These are phyloP conservation scores for Clathrus columnatus DNA, from an alignment of 768 basidiomycete species.

Conservation along the genomic window DNA sequence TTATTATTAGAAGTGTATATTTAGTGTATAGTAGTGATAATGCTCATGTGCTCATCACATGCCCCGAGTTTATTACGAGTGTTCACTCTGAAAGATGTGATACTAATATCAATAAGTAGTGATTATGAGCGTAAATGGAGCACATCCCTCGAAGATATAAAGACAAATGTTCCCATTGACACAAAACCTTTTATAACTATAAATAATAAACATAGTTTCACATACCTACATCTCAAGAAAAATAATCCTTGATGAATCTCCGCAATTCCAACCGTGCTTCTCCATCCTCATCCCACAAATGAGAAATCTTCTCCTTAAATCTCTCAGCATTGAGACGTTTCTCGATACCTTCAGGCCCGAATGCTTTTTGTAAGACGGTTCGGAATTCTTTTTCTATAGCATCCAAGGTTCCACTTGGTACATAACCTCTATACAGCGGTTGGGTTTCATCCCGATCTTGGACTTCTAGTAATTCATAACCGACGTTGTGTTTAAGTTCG, in stretches of 20 bases:
- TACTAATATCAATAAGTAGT: no score
- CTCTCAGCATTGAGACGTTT: constrained; percentile 16
- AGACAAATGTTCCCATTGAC: no score
- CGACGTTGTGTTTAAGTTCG: constrained; percentile 11
- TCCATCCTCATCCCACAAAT: constrained; percentile 5
- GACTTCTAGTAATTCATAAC: constrained; percentile 16
- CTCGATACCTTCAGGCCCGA: constrained; percentile 19
- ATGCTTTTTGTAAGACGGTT: constrained; percentile 15
- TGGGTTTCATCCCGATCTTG: constrained; percentile 12
- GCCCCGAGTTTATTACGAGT: no score
- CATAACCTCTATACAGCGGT: constrained; percentile 15
- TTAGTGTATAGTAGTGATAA: no score
- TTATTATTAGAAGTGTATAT: no score
- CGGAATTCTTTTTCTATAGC: constrained; percentile 15
- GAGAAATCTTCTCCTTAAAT: background rate
- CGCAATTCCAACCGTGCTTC: background rate
- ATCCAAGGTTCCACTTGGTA: constrained; percentile 16
- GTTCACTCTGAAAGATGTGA: no score
- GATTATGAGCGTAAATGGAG: no score
- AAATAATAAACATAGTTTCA: no score
- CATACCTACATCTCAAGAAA: background rate
- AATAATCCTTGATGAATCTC: background rate
- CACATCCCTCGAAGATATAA: no score
- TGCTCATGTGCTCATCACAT: no score
- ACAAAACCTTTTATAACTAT: no score